Evolutionary conservation across 306 rosid genomes (phyloP).

Genomic region (Prunus fruticosa): DNA sequence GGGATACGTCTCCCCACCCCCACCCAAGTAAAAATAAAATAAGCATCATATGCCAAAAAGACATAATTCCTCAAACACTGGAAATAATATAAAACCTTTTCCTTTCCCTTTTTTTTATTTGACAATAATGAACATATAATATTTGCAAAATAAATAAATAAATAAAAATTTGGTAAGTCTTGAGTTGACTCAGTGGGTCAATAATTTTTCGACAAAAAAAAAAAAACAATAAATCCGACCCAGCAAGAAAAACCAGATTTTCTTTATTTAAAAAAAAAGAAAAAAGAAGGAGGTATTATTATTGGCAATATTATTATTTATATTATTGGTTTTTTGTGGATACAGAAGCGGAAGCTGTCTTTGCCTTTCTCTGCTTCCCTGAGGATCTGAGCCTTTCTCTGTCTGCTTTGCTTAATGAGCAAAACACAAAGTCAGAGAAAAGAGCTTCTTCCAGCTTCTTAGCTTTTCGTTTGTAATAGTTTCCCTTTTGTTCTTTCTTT

Average conservation of each 20-base stretch:
- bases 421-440: constrained; percentile 13
- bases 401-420: constrained; percentile 35
- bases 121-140: background rate
- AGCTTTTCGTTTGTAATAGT: background rate
- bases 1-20: background rate
- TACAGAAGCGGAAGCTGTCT: constrained; percentile 48
- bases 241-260: background rate
- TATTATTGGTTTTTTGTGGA: constrained; percentile 53
- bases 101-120: background rate
- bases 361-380: constrained; percentile 34
- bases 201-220: background rate
- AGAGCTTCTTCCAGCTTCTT: constrained; percentile 19
- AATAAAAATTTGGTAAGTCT: background rate
- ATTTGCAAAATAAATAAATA: background rate
- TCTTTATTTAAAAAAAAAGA: background rate
- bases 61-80: constrained; percentile 8
- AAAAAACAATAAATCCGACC: background rate
- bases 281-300: background rate
- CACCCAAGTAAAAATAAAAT: constrained; percentile 7
- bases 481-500: constrained; percentile 25
- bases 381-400: constrained; percentile 26
- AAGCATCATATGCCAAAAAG: background rate
- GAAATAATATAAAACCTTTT: background rate
- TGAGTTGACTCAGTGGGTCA: background rate
- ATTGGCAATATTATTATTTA: background rate